Conservation (phyloP, 202 grass and related monocot species). For the Zizania palustris region DNA sequence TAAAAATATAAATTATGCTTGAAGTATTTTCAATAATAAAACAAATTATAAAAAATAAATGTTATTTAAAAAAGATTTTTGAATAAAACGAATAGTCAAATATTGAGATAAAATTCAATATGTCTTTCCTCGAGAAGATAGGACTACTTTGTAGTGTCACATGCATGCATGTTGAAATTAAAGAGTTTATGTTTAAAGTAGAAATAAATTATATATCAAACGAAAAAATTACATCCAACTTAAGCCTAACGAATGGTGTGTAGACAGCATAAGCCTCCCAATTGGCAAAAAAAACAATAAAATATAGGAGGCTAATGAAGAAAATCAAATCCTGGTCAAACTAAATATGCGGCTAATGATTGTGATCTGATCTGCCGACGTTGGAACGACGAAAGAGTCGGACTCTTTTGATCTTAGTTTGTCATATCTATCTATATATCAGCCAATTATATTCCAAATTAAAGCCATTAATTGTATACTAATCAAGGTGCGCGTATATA, state of each 20-base stretch:
- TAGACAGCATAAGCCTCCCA: neutral
- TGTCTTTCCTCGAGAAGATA: neutral
- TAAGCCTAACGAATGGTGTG: neutral
- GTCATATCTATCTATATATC: too few relatives aligned
- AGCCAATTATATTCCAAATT: neutral
- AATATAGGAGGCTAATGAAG: neutral
- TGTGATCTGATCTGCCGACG: conserved; percentile 43
- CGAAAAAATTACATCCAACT: too few relatives aligned
- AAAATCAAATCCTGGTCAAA: conserved; percentile 11
- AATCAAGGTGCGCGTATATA: conserved; percentile 21
- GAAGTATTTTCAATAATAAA: too few relatives aligned
- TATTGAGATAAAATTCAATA: too few relatives aligned
- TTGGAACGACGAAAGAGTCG: conserved; percentile 16
- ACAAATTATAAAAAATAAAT: too few relatives aligned
- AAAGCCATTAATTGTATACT: conserved; percentile 6
- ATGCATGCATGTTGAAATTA: conserved; percentile 13
- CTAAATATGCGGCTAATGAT: conserved; percentile 41
- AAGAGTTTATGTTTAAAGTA: too few relatives aligned
- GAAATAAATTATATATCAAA: too few relatives aligned
- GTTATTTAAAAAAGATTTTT: too few relatives aligned
- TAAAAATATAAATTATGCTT: too few relatives aligned
- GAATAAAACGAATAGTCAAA: too few relatives aligned
- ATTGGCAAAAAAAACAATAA: conserved; percentile 31
- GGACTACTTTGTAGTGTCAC: neutral
- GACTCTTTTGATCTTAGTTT: conserved; percentile 25